Conservation (phyloP, 2,329 filamentous ascomycete species). For the Penicillium sp. region DNA sequence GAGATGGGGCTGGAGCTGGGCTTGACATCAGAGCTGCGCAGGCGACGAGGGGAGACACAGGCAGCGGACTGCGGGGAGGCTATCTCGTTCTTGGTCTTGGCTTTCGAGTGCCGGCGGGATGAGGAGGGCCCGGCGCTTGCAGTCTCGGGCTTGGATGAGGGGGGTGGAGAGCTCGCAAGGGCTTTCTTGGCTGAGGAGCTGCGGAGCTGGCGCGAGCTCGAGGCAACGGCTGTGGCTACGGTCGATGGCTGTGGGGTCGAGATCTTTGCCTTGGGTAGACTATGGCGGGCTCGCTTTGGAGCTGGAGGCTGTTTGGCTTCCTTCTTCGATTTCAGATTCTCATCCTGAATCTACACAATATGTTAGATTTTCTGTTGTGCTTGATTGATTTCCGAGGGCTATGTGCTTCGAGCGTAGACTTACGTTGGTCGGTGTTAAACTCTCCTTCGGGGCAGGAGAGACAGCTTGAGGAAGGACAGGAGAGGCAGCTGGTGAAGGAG, state of each 20-base stretch:
- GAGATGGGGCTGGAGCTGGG: neutral
- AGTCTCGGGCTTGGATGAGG: neutral
- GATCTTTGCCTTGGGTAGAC: neutral
- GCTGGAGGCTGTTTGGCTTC: neutral
- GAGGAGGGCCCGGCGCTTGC: neutral
- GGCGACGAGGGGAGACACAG: neutral
- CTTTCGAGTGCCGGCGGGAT: neutral
- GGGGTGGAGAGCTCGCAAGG: too few species aligned
- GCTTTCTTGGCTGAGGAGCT: neutral
- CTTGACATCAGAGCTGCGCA: neutral
- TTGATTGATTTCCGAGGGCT: neutral
- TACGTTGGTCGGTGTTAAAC: neutral
- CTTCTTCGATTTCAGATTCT: neutral
- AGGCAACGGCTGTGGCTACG: neutral
- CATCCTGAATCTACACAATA: neutral
- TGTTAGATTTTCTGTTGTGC: neutral
- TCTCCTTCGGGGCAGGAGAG: neutral
- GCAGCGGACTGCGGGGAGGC: neutral
- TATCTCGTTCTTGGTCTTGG: neutral
- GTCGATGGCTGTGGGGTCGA: neutral
- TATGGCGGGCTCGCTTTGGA: neutral
- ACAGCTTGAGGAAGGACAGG: neutral
- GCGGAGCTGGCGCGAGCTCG: neutral
- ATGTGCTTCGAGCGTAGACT: neutral
- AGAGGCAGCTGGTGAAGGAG: neutral